Evolutionary conservation across 108 stramenopile species (phyloP), one percentile per base, ranked within the genome.

Genomic region (Thalassiosira profunda): DNA sequence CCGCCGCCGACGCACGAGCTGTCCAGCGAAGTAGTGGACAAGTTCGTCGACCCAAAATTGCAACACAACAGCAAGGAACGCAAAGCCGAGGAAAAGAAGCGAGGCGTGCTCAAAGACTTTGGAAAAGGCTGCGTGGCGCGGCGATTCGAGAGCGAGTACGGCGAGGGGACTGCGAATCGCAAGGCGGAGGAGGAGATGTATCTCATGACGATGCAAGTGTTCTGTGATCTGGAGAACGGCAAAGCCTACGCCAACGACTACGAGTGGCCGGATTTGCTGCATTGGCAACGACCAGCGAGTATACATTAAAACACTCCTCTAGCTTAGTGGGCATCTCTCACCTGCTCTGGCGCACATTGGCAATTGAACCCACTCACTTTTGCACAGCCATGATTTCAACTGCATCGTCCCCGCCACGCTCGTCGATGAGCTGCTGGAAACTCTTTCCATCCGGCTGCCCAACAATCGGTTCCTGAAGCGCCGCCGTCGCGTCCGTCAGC

Each of bases 41-140:
- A 74, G 61, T 95, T 97, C 64, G 67, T 97, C 4, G 92, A 97
- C 79, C 84, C 87, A 17, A 72, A 68, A 14, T 60, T 95, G 37
- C 90, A 93, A 62, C 93, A 97, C 69, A 89, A 90, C 54, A 85
- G 85, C 34, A 63, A 70, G 46, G 21, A 49, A 76, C 68, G 41
- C 44, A 59, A 54, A 33, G 33, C 23, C 37, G 31, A 53, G 35
- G 46, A 43, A 54, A 29, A 58, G 38, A 55, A 47, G n/a, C 28
- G 45, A n/a, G 14, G 44, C 23, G 38, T 85, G 1, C 17, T 91
- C 51, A 80, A 63, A 38, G 64, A 81, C 21, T 70, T 79, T 68
- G 64, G 85, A 48, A 58, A 82, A 31, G 86, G 84, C 4, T 90
- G 90, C 63, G 41, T 69, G 5, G 80, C 87, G 21, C 63, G 51